These are phyloP conservation scores for Plasmopara muralis DNA, from an alignment of 352 stramenopile genomes.

Conservation along the genomic window DNA sequence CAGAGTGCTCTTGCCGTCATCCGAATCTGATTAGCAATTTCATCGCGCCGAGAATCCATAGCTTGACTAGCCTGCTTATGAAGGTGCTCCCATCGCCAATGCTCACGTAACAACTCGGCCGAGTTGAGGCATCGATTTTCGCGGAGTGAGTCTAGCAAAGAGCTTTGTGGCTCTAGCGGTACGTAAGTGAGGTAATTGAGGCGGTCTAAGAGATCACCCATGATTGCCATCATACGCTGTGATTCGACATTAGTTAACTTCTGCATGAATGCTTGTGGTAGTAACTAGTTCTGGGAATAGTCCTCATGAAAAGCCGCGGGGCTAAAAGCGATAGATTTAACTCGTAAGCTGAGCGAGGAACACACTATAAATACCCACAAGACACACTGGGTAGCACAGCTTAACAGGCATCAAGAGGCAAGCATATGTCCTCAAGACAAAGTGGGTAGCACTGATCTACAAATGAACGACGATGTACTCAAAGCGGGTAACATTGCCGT, in stretches of 20 bases:
- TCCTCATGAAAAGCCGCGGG: too few relatives aligned
- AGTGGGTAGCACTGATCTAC: too few relatives aligned
- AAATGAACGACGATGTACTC: too few relatives aligned
- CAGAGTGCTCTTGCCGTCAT: conserved; percentile 57
- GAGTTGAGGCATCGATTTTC: conserved; percentile 57
- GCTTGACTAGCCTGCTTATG: conserved; percentile 52
- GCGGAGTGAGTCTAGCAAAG: conserved; percentile 48
- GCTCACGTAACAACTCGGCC: conserved; percentile 53
- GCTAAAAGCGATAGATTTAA: too few relatives aligned
- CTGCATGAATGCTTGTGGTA: conserved; percentile 39
- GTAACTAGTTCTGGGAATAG: too few relatives aligned
- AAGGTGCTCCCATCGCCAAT: conserved; percentile 78
- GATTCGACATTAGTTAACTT: conserved; percentile 87
- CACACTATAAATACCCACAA: too few relatives aligned
- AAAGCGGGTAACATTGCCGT: too few relatives aligned
- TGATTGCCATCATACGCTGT: conserved; percentile 82
- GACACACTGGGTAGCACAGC: too few relatives aligned
- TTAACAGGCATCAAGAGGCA: too few relatives aligned
- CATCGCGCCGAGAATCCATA: conserved; percentile 49
- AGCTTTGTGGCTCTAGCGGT: conserved; percentile 46
- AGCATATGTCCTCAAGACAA: too few relatives aligned
- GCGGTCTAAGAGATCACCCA: conserved; percentile 77
- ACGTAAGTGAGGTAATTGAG: conserved; percentile 85
- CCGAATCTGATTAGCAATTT: conserved; percentile 77
- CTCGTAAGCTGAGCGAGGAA: too few relatives aligned